Percentiles rank a stretch among this genome's conserved stretches.
These are phyloP conservation scores for Quercus aquifolioides DNA, from an alignment of 306 rosid genomes.

Conservation along the genomic window DNA sequence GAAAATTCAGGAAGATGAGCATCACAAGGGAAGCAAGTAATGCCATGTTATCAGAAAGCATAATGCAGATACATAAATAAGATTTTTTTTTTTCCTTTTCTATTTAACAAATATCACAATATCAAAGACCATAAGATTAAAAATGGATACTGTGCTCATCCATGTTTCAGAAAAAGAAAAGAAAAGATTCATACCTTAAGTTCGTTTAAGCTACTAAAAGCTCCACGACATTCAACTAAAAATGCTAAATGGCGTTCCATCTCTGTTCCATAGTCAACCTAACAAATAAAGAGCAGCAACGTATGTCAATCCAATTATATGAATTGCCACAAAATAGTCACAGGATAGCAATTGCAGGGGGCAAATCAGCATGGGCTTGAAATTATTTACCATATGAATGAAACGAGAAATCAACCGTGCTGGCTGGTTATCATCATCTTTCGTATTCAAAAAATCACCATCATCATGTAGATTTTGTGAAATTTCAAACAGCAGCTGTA, in stretches of 20 bases:
- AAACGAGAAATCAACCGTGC: slow-evolving; percentile 72
- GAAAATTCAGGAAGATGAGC: neutral
- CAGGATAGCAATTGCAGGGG: neutral
- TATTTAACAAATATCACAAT: neutral
- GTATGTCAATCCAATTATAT: slow-evolving; percentile 16
- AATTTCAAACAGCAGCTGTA: slow-evolving; percentile 81
- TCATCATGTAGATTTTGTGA: slow-evolving; percentile 67
- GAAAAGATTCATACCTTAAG: slow-evolving; percentile 56
- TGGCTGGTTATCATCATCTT: slow-evolving; percentile 70
- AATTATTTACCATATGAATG: slow-evolving; percentile 62
- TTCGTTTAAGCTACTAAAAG: slow-evolving; percentile 66
- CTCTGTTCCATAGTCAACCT: slow-evolving; percentile 82
- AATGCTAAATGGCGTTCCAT: slow-evolving; percentile 74
- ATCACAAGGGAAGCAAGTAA: neutral
- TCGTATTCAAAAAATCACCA: slow-evolving; percentile 53
- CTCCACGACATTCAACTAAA: slow-evolving; percentile 85
- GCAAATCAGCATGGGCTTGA: neutral
- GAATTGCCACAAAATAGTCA: neutral
- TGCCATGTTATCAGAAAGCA: neutral
- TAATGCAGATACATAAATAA: neutral
- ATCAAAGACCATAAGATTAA: neutral
- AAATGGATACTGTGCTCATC: neutral
- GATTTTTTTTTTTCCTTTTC: neutral
- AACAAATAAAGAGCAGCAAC: slow-evolving; percentile 21
- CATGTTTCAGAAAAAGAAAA: slow-evolving; percentile 8